Base-by-base conservation (phyloP, 1,284 basidiomycete genomes). In the Apiotrichum gamsii region DNA sequence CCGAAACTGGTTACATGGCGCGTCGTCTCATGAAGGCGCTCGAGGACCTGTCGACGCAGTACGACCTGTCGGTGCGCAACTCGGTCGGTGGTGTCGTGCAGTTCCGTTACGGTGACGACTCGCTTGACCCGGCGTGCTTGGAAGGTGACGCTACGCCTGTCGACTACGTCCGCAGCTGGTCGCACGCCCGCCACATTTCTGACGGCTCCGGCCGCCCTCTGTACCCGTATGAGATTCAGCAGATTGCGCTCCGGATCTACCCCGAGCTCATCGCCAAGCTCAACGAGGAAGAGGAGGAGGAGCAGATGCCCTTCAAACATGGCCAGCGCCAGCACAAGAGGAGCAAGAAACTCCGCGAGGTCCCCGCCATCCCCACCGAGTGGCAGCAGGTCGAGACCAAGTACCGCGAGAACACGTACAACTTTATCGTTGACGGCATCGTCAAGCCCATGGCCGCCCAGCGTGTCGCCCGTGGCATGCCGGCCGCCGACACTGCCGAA, bases 1-100 rank as follows among this genome's bases (percentile, higher is more conserved):
- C 95, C 16, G 95, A 98, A 73, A 98, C 95, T 1, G 95, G 95
- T 34, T 99, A 99, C 76, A 98, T 99, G 94, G 90, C 94, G 65
- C 83, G 95, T 52, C 86, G 95, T 54, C 74, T 99, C 58, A 98
- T 99, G 95, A 99, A 99, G 72, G 94, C 95, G 3, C 74, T 99
- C 57, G 95, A 99, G 70, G 95, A 98, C 75, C 75, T 99, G 39
- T 93, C 90, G 5, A 93, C 90, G 0, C 90, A 96, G 54, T 99
- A 99, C 72, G 95, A 98, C 71, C 75, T 93, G 24, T 91, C 89
- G n/a, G 94, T 99, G 16, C 81, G 95, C 28, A 98, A 95, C 73
- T 93, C 90, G 2, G 83, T 82, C 0, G 95, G 95, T 5, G 91
- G 90, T 39, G 82, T 99, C n/a, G 94, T 99, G 3, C 95, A 99